Base-by-base conservation (phyloP, 2,329 filamentous ascomycete genomes). In the Penicillium frequentans region DNA sequence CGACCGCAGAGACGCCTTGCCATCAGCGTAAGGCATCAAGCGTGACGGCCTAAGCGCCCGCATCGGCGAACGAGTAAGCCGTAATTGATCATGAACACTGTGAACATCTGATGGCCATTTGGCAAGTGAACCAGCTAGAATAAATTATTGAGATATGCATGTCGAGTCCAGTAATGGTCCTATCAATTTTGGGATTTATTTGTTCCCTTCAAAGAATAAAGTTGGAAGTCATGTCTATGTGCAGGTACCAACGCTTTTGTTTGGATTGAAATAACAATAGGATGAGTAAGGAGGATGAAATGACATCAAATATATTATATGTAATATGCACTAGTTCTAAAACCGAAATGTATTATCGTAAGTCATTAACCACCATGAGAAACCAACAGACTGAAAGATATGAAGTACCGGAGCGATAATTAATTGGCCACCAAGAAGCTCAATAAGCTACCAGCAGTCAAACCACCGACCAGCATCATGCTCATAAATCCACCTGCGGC, bases 401-500 rank as follows among this genome's bases (percentile, higher is more conserved):
- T 23, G 39, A 21, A 21, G 2, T n/a, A 29, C 10, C 6, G 13
- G n/a, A 9, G 16, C 10, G 23, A 29, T 31, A 9, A 64, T 59
- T 51, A 63, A 37, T 64, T 79, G 0, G 87, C 83, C 60, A 86
- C 85, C 10, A 86, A 81, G 75, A 98, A 99, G 73, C 93, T 98
- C 71, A 96, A 74, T 67, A 98, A 75, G 76, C 93, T 98, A n/a
- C 95, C 95, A 24, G 82, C 81, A 2, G 91, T 85, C 75, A 98
- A 76, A 0, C 95, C 95, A 5, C 84, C 86, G 19, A 97, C 90
- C n/a, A 98, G 84, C 73, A 89, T 91, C 61, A 97, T 74, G 3
- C 90, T 89, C 95, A 99, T 98, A 73, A 98, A 98, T 1, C 90
- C 91, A 47, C 93, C 95, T 0, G 92, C 88, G 6, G 91, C 93